Evolutionary conservation across 345 rosid species (phyloP).

Genomic region (Physaria fendleri): DNA sequence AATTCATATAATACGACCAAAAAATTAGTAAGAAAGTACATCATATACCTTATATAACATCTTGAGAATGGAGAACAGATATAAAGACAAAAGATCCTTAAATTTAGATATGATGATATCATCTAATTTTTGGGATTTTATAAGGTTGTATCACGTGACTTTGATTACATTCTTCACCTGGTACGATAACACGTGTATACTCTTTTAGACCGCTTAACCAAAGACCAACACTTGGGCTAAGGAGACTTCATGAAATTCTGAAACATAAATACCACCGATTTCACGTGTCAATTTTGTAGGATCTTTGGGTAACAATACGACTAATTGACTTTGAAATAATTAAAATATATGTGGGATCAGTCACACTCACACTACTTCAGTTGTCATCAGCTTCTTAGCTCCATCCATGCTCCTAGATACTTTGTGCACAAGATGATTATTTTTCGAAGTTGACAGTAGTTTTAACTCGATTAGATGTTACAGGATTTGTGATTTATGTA

Average conservation of each 20-base stretch:
- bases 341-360: neutral
- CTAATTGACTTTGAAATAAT: neutral
- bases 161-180: conserved; percentile 10
- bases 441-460: too few species aligned
- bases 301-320: neutral
- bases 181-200: neutral
- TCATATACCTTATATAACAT: neutral
- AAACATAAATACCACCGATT: neutral
- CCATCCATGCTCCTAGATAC: neutral
- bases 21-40: neutral
- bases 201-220: neutral
- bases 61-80: neutral
- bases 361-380: neutral
- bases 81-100: neutral
- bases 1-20: neutral
- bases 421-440: too few species aligned
- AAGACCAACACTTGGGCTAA: conserved; percentile 2
- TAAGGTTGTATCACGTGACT: neutral
- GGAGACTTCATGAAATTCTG: neutral
- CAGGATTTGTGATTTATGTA: too few species aligned
- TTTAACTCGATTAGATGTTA: too few species aligned
- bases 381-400: neutral
- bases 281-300: conserved; percentile 2
- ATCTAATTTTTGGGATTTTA: neutral
- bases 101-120: neutral